Base-by-base conservation (phyloP, 2,329 filamentous ascomycete species). In the Pseudopyricularia cyperi region DNA sequence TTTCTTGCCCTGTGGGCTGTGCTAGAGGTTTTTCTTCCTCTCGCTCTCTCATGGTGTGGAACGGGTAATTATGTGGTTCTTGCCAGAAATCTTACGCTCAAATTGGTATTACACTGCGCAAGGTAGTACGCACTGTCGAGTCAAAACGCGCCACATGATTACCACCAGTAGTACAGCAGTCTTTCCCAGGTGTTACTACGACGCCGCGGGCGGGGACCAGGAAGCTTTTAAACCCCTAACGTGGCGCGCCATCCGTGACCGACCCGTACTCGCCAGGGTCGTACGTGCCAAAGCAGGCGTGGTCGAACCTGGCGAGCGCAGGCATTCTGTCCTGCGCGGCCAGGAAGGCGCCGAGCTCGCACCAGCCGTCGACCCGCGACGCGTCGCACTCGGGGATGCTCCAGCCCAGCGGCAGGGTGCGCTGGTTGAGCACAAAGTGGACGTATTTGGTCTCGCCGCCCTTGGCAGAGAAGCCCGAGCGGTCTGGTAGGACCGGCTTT, bases 361-460 rank as follows among this genome's bases (percentile, higher is more conserved):
- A 89, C 85, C 86, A 89, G 1, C 85, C 86, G 63, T 89, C 86
- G 44, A 81, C 75, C 4, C 85, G 68, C 11, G 72, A 62, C 1
- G 58, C 66, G 37, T 77, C 83, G 58, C 86, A 89, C 54, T 80
- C 76, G 1, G 75, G 65, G 55, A 87, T 82, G 60, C 81, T 87
- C 54, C 65, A 65, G 7, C 84, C 82, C 1, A 89, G 68, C 1
- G 85, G 85, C 1, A 89, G 60, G 0, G 85, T 89, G 30, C 86
- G 72, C 66, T 88, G 84, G 63, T 88, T 88, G 46, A 88, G 72
- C 2, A 88, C 66, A 59, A 89, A 86, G 63, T 88, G 85, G 6
- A 89, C 72, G 63, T 89, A 89, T 51, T 70, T 78, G 0, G 83
- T 88, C 59, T 79, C 71, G 1, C 62, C 64, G 3, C 75, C 77